Evolutionary conservation across 306 rosid genomes (phyloP).

Genomic region (Astragalus membranaceus): DNA sequence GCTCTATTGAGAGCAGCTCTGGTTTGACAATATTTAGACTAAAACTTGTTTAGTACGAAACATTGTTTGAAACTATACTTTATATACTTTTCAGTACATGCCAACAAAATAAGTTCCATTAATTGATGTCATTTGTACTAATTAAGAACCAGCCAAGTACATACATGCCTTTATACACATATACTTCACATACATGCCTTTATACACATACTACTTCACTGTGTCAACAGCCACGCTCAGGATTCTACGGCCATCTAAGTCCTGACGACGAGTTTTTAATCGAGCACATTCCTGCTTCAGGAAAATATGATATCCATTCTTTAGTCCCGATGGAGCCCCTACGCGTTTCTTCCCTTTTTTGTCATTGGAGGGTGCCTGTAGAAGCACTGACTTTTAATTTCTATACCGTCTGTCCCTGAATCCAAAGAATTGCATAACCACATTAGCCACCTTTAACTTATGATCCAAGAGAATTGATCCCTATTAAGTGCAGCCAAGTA

Average conservation of each 20-base stretch:
- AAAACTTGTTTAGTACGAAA: neutral
- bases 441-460: neutral
- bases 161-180: too few species aligned
- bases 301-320: slow-evolving; percentile 35
- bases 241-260: neutral
- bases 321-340: neutral
- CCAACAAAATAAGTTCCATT: neutral
- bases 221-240: slow-evolving; percentile 20
- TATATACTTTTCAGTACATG: too few species aligned
- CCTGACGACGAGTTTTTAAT: neutral
- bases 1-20: too few species aligned
- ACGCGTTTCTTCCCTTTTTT: slow-evolving; percentile 25
- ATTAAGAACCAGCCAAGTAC: neutral
- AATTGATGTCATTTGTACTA: neutral
- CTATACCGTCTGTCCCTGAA: slow-evolving; percentile 1
- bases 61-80: too few species aligned
- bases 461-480: too few species aligned
- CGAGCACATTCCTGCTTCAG: slow-evolving; percentile 40
- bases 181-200: neutral
- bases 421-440: slow-evolving; percentile 10
- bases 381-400: slow-evolving; percentile 13
- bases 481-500: too few species aligned
- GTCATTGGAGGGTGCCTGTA: neutral
- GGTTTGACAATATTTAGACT: too few species aligned
- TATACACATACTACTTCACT: slow-evolving; percentile 34